Evolutionary conservation across 2,329 filamentous ascomycete species (phyloP), one percentile per base, ranked within the genome.

Genomic region (Botrytis tulipae): DNA sequence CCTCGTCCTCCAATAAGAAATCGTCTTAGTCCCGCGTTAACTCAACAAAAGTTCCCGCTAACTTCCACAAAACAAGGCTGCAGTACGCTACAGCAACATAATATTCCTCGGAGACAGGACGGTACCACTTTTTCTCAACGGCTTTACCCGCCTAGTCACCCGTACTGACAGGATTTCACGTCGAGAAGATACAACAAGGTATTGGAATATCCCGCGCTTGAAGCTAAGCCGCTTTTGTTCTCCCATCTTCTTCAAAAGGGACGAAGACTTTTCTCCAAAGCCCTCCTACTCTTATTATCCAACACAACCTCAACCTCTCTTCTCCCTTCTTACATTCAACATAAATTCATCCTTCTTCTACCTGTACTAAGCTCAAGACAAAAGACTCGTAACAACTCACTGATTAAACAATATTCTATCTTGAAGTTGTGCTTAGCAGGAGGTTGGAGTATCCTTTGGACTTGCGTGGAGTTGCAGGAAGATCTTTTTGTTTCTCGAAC

Each of bases 241-340:
- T 42, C 18, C 35, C 25, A 42, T 68, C n/a, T 68, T 32, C 48
- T 57, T 68, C 25, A 57, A 40, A 32, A 54, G 20, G 48, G 5
- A 32, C 6, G 48, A 42, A 57, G n/a, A 42, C 48, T 29, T 68
- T 16, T 68, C 25, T 29, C 6, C 37, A 68, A 68, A 68, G 25
- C 18, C 48, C 25, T 42, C 37, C n/a, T 57, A 68, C 48, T 68
- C 48, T 68, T 54, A 37, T 68, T 54, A 37, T 68, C 66, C 25
- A 40, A 57, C 48, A 57, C n/a, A 68, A 57, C 10, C 20, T 57
- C 48, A 57, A 42, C 48, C 66, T 42, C n/a, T 29, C 51, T 42
- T n/a, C 9, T 57, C 35, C 25, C n/a, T 42, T n/a, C 22, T 25
- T 22, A 10, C 20, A 22, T 40, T 57, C 35, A 54, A 44, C n/a